Conservation (phyloP, 257 asterid species). For the Echium plantagineum region DNA sequence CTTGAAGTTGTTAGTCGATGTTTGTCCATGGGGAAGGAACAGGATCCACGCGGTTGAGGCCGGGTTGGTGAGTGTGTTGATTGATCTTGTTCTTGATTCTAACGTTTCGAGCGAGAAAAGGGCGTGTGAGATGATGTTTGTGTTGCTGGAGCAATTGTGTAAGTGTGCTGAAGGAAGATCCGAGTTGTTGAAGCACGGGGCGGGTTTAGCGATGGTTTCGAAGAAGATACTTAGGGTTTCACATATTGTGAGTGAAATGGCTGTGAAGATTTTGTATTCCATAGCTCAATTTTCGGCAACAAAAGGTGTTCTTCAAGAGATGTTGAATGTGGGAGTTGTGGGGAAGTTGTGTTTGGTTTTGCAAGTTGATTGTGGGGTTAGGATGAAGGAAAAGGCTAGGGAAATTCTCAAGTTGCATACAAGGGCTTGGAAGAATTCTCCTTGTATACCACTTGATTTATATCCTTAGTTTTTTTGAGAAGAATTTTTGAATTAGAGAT, state of each 20-base stretch:
- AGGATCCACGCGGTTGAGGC: slow-evolving; percentile 50
- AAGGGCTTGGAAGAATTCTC: slow-evolving; percentile 38
- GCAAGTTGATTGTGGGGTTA: slow-evolving; percentile 21
- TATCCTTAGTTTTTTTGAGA: background rate
- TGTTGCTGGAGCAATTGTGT: slow-evolving; percentile 29
- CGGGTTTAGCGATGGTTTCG: slow-evolving; percentile 38
- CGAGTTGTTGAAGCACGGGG: slow-evolving; percentile 41
- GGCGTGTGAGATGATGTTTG: slow-evolving; percentile 35
- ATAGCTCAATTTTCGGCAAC: slow-evolving; percentile 32
- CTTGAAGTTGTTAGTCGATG: slow-evolving; percentile 23
- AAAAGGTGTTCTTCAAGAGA: slow-evolving; percentile 31
- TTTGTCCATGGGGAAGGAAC: slow-evolving; percentile 51
- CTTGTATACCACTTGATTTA: slow-evolving; percentile 16
- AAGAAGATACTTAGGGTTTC: slow-evolving; percentile 41
- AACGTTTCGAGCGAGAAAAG: slow-evolving; percentile 14
- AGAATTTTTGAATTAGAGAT: background rate
- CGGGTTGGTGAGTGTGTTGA: slow-evolving; percentile 23
- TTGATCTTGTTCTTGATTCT: slow-evolving; percentile 35
- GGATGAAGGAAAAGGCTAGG: slow-evolving; percentile 34
- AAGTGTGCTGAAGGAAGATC: slow-evolving; percentile 59
- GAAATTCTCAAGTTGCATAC: slow-evolving; percentile 36
- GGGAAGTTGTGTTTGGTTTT: slow-evolving; percentile 46
- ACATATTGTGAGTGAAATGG: slow-evolving; percentile 29
- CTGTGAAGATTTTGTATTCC: slow-evolving; percentile 27
- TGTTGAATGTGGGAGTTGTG: slow-evolving; percentile 40